Conservation (phyloP, 768 basidiomycete genomes). For the Collybiopsis confluens region DNA sequence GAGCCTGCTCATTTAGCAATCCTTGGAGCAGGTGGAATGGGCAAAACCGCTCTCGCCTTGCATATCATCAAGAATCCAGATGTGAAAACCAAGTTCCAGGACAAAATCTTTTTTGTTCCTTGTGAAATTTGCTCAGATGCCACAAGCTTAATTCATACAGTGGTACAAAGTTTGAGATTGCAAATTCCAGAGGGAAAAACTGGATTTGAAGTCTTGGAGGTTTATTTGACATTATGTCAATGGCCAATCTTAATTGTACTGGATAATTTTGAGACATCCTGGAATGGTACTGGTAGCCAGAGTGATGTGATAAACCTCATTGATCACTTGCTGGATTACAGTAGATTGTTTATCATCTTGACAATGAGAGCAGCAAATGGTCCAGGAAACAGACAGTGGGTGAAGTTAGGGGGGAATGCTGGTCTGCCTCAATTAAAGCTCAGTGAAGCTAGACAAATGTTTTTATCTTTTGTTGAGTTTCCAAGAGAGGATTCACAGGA, state of each 20-base stretch:
- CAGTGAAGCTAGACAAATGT: background rate
- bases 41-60: background rate
- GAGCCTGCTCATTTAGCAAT: background rate
- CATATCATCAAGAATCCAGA: background rate
- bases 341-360: background rate
- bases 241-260: background rate
- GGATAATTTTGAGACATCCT: slow-evolving; percentile 10
- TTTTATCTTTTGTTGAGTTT: background rate
- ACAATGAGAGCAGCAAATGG: slow-evolving; percentile 6
- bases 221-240: background rate
- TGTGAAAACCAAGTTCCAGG: background rate
- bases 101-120: background rate
- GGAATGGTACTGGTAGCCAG: background rate
- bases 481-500: background rate
- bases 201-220: background rate
- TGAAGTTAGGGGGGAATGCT: background rate
- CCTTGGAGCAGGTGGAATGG: slow-evolving; percentile 1
- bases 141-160: background rate
- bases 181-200: background rate
- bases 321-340: background rate
- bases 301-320: background rate
- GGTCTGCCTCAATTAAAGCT: background rate
- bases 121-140: background rate
- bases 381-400: slow-evolving; percentile 5
- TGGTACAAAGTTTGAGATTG: background rate